Evolutionary conservation across 2,329 filamentous ascomycete species (phyloP), one percentile per base, ranked within the genome.

Genomic region (Epichloe typhina): DNA sequence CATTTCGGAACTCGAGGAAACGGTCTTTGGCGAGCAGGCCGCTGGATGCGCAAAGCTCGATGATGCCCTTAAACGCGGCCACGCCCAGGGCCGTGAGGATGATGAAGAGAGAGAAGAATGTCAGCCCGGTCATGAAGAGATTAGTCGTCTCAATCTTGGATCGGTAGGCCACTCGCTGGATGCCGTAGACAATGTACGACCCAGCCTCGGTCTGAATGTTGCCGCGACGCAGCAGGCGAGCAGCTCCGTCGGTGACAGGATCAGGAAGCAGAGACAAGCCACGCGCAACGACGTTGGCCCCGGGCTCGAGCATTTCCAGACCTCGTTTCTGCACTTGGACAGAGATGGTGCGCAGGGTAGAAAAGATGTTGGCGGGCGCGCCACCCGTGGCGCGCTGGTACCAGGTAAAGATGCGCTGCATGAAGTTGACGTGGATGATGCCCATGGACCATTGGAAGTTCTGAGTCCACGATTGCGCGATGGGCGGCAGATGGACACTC

Each of bases 361-460:
- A 84, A 41, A 95, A 78, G 36, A 94, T 74, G n/a, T 80, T 85
- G 7, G 88, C 82, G 0, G 90, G 86, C 1, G 78, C 88, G 56
- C 90, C 90, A 49, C 90, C 90, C 2, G 90, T 96, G 2, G 90
- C 80, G 54, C 90, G 85, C 69, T 95, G 90, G 64, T 95, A 96
- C 90, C 90, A 96, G 31, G 88, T 95, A 54, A 88, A 87, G 61
- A 95, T 85, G 38, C 73, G 74, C 70, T 96, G 88, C 70, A 95
- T 77, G 65, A 94, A 96, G 9, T 72, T 73, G 43, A 95, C 76
- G 50, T 79, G 79, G 60, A 96, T 95, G 60, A 96, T 89, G 59
- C 90, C 90, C 87, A 96, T 91, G 62, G 84, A 93, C 90, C 90
- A 96, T 64, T 94, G 86, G 71, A 96, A 95, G 69, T 95, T 91